phyloP scores from a whole-genome alignment of 75 land plant genomes.

The Sequoiadendron giganteum region DNA sequence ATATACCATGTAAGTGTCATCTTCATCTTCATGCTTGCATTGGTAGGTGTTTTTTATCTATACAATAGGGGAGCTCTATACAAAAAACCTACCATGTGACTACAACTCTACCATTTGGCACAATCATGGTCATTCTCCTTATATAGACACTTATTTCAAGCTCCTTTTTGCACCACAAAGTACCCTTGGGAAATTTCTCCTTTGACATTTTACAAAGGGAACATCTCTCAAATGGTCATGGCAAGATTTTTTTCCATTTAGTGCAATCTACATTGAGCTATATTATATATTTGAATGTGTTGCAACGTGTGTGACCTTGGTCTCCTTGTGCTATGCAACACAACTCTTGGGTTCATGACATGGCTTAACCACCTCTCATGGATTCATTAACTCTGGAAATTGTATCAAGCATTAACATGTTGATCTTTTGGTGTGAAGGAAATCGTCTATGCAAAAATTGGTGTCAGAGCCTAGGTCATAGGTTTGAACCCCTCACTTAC shows the following conservation, averaged over 20 bases:
- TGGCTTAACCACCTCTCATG: too few relatives aligned
- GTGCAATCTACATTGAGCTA: conserved; percentile 78
- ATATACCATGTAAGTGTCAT: conserved; percentile 16
- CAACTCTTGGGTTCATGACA: too few relatives aligned
- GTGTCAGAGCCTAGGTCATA: too few relatives aligned
- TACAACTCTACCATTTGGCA: conserved; percentile 69
- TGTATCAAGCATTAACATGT: too few relatives aligned
- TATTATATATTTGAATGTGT: conserved; percentile 75
- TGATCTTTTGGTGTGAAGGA: too few relatives aligned
- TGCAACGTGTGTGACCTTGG: too few relatives aligned
- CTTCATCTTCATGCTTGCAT: conserved; percentile 47
- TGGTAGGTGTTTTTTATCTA: conserved; percentile 64
- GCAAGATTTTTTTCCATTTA: conserved; percentile 81
- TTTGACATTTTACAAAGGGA: conserved; percentile 67
- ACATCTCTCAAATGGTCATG: conserved; percentile 79
- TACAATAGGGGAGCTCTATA: conserved; percentile 60
- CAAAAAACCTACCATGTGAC: conserved; percentile 60
- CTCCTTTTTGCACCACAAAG: conserved; percentile 67
- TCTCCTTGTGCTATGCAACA: too few relatives aligned
- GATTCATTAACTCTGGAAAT: too few relatives aligned
- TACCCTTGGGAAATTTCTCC: conserved; percentile 77
- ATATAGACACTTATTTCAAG: conserved; percentile 74
- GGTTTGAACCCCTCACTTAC: too few relatives aligned
- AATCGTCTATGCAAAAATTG: too few relatives aligned
- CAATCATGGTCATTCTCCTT: conserved; percentile 60